Percentiles rank a stretch among this genome's conserved stretches.
Conservation (phyloP, 345 rosid species). For the Pistacia vera region DNA sequence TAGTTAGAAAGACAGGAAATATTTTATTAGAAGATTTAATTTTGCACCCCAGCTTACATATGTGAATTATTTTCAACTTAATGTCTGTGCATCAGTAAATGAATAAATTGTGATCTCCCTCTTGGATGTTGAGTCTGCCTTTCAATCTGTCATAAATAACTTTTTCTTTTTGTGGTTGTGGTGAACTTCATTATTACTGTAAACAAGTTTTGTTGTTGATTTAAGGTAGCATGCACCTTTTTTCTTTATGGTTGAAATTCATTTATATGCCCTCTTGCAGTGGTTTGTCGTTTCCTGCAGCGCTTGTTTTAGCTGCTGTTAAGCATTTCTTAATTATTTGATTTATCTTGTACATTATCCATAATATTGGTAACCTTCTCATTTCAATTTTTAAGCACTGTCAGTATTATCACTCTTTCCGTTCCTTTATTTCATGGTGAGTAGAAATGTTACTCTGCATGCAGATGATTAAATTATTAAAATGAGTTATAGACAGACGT, state of each 20-base stretch:
- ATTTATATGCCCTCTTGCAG: background rate
- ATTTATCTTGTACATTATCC: background rate
- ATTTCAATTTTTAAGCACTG: conserved; percentile 58
- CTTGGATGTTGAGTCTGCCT: too few species aligned
- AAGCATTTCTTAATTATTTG: background rate
- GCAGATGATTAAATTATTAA: background rate
- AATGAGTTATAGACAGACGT: too few species aligned
- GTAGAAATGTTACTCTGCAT: conserved; percentile 19
- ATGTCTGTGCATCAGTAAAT: too few species aligned
- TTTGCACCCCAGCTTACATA: background rate
- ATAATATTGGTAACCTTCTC: background rate
- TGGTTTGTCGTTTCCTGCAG: background rate
- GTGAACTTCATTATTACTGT: background rate
- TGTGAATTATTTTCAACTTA: too few species aligned
- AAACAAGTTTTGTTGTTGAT: background rate
- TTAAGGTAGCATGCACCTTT: background rate
- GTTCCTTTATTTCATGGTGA: conserved; percentile 90
- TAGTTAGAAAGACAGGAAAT: background rate
- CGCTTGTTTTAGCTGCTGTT: background rate
- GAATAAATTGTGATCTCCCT: too few species aligned
- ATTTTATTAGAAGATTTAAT: too few species aligned
- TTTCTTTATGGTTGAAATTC: conserved; percentile 5
- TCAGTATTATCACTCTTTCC: conserved; percentile 91
- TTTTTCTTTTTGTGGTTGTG: background rate
- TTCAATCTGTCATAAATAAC: too few species aligned